phyloP scores from a whole-genome alignment of 2,329 filamentous ascomycete genomes.

The Fonsecaea erecta region DNA sequence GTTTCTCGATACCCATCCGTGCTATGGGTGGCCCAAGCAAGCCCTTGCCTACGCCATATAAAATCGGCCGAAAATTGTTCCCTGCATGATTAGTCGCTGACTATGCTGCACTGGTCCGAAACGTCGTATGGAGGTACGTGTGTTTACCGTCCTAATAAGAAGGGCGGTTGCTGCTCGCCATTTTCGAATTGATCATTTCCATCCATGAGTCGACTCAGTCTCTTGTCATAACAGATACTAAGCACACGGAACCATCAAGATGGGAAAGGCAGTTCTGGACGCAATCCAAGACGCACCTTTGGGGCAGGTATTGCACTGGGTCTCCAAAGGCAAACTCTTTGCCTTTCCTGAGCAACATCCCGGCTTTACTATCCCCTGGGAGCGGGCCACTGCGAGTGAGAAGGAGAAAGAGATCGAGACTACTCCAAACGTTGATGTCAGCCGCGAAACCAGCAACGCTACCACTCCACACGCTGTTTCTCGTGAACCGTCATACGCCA shows the following conservation, averaged over 20 bases:
- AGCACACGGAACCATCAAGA: not conserved
- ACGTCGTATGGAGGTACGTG: not conserved
- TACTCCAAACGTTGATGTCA: not conserved
- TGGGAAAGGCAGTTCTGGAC: constrained; percentile 20
- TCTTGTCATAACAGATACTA: not conserved
- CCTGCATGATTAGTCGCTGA: not conserved
- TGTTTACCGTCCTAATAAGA: not conserved
- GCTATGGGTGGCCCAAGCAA: not conserved
- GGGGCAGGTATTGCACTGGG: constrained; percentile 52
- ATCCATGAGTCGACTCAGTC: not conserved
- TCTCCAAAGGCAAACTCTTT: constrained; percentile 50
- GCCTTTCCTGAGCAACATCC: constrained; percentile 52
- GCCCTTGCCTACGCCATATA: not conserved
- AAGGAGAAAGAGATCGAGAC: constrained; percentile 32
- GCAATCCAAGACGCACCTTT: constrained; percentile 50
- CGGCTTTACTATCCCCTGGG: constrained; percentile 42
- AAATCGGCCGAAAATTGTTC: not conserved
- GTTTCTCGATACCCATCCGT: not conserved
- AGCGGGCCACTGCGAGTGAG: constrained; percentile 24
- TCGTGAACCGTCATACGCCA: constrained; percentile 3
- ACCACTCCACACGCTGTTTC: constrained; percentile 9
- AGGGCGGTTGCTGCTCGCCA: not conserved
- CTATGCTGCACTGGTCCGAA: not conserved
- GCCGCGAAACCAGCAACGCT: constrained; percentile 2
- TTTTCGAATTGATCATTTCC: not conserved